A percentile compares a stretch with the other conserved stretches of the same genome.
Evolutionary conservation across 345 rosid genomes (phyloP).

Genomic region (Citrus trifoliata): DNA sequence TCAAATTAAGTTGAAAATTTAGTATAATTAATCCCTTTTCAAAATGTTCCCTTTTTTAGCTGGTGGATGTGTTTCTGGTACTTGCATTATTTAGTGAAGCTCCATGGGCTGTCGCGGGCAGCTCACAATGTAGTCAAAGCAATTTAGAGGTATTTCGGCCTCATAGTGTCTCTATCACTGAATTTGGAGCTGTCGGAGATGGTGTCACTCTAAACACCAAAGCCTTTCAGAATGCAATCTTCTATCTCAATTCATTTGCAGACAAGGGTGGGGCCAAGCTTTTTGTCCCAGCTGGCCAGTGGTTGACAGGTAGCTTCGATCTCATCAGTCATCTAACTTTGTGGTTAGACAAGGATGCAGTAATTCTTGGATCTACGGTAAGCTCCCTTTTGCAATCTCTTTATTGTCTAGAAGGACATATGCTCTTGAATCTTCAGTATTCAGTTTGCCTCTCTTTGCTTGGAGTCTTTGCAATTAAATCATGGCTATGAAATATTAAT

Average conservation of each 20-base stretch:
- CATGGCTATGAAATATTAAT: not conserved
- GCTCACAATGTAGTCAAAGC: constrained; percentile 49
- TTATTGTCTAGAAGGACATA: not conserved
- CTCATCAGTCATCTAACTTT: constrained; percentile 93
- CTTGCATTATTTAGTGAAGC: constrained; percentile 44
- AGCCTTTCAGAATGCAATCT: constrained; percentile 97
- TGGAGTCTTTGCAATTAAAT: not conserved
- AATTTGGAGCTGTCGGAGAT: constrained; percentile 99
- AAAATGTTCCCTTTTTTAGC: constrained; percentile 51
- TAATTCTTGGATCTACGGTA: constrained; percentile 89
- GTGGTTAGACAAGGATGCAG: constrained; percentile 87
- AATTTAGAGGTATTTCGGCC: constrained; percentile 57
- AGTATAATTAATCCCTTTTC: constrained; percentile 3
- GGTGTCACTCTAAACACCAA: constrained; percentile 92
- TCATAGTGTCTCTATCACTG: constrained; percentile 92
- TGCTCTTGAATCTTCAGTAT: not conserved
- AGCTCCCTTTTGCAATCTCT: constrained; percentile 15
- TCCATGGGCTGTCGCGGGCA: constrained; percentile 48
- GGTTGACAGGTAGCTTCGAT: constrained; percentile 98
- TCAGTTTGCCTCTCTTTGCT: not conserved
- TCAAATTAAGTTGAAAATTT: not conserved
- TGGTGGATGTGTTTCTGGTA: constrained; percentile 68
- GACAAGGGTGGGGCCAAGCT: constrained; percentile 99
- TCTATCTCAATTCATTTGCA: constrained; percentile 90
- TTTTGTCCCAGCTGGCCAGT: constrained; percentile 88